phyloP scores from a whole-genome alignment of 805 yeast species.

The Starmerella scarabaei region DNA sequence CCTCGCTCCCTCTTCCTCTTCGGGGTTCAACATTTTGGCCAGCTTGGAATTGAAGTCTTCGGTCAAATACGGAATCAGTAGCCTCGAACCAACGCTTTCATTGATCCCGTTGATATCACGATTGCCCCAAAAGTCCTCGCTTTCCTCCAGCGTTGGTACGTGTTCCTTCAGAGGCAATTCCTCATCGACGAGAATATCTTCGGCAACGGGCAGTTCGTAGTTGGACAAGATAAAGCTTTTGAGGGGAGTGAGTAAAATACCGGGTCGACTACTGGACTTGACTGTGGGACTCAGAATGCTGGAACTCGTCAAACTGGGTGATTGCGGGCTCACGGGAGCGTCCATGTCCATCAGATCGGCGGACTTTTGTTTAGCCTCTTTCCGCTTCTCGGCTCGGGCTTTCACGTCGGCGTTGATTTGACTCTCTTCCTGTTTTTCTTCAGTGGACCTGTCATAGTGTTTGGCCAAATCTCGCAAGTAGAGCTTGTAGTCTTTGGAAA shows the following conservation, averaged over 20 bases:
- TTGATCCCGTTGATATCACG: constrained; percentile 46
- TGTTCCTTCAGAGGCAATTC: constrained; percentile 35
- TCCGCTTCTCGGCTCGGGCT: background rate
- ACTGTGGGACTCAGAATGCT: background rate
- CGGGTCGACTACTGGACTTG: too few species aligned
- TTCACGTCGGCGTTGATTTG: background rate
- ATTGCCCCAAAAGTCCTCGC: constrained; percentile 63
- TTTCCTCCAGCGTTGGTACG: constrained; percentile 61
- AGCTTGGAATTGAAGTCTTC: constrained; percentile 17
- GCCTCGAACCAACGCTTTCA: constrained; percentile 25
- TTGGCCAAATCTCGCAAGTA: constrained; percentile 30
- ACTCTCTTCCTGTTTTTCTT: background rate
- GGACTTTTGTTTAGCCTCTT: background rate
- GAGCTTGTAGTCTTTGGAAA: constrained; percentile 41
- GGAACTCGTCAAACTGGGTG: background rate
- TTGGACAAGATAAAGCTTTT: constrained; percentile 6
- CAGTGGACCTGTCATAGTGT: constrained; percentile 20
- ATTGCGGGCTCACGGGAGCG: too few species aligned
- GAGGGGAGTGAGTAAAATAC: background rate
- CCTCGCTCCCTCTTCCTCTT: constrained; percentile 4
- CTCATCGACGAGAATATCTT: constrained; percentile 27
- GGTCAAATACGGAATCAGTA: constrained; percentile 17
- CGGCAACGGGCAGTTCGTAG: constrained; percentile 12
- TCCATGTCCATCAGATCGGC: background rate
- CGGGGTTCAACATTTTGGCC: constrained; percentile 2